Base-by-base conservation (phyloP, 257 asterid species). In the Perilla frutescens region DNA sequence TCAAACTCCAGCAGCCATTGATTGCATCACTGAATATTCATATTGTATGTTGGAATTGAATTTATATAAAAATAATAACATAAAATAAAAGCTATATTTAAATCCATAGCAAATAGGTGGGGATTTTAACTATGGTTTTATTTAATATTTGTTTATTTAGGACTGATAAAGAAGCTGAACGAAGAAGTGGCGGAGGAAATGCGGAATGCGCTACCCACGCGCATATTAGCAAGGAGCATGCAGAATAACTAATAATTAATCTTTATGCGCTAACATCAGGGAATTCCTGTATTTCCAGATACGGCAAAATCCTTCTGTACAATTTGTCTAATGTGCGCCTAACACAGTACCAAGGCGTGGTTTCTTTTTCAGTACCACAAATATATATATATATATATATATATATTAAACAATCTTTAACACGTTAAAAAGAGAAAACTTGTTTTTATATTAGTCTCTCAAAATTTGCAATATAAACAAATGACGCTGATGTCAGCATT, bases 281-380 rank as follows among this genome's bases (percentile, higher is more conserved):
- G 62, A 50, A 7, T 53, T 48, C 66, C 68, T 55, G 78, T 8
- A 79, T 43, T 57, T 64, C 56, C 77, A 20, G 71, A 64, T 58
- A 29, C 10, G 48, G 64, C 75, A 77, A 41, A 20, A 56, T 61
- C 71, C 70, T 64, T 45, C 53, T 14, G 65, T 65, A 15, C 62
- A 34, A 66, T 3, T 55, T 76, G 79, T 72, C 79, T 39, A 80
- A 74, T 34, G 53, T 79, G 79, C 79, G 79, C 72, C 76, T 34
- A 39, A 49, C 76, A 60, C 2, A 15, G 37, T 61, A 62, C 71
- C 76, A 51, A 31, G 60, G 78, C 74, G 74, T 61, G 71, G 26
- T 78, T 59, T 4, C 49, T 59, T 55, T 54, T 29, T 62, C 62
- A 62, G 82, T 54, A 45, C 72, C 43, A 60, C 14, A 56, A 40